Base-by-base conservation (phyloP, 768 basidiomycete genomes). In the Royoungia palumana region DNA sequence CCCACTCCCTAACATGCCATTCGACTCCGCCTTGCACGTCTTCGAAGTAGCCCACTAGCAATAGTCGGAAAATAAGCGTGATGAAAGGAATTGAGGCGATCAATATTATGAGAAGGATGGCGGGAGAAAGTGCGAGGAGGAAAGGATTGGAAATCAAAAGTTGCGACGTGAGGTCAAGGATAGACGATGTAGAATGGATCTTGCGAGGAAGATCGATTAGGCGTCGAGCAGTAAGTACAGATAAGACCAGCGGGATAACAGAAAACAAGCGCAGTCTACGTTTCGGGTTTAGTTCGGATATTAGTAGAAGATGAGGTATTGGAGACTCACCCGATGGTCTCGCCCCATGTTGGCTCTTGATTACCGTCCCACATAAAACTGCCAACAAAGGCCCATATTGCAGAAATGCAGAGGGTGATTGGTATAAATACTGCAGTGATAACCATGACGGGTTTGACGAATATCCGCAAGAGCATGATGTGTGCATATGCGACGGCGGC, bases 401-500 rank as follows among this genome's bases (percentile, higher is more conserved):
- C 80, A 35, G 85, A 89, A 41, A 89, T 73, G 59, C 88, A 76
- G 51, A 92, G 71, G 0, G 84, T 83, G 22, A 78, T 77, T 35
- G 90, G 89, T 41, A 89, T 81, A 59, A 87, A 86, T 22, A 92
- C 72, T 16, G 83, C 82, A 0, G 88, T 90, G 20, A 76, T 77
- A 32, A 91, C 69, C 74, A 95, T 83, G 42, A 91, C 87, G 16
- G 93, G 92, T 48, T 84, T 81, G 49, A 90, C 87, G 57, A 93
- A 92, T 50, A 89, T 75, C 49, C 84, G 81, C 42, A 95, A 70
- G 35, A 94, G 75, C 54, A 83, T 76, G 36, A 91, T 81, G 63
- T 90, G 87, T 36, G 74, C 68, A 62, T 92, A 92, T 8, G 89
- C 85, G 38, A 79, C 78, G 19, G 73, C 66, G 11, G 89, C 87